Conservation (phyloP, 345 rosid genomes). For the Salix viminalis region DNA sequence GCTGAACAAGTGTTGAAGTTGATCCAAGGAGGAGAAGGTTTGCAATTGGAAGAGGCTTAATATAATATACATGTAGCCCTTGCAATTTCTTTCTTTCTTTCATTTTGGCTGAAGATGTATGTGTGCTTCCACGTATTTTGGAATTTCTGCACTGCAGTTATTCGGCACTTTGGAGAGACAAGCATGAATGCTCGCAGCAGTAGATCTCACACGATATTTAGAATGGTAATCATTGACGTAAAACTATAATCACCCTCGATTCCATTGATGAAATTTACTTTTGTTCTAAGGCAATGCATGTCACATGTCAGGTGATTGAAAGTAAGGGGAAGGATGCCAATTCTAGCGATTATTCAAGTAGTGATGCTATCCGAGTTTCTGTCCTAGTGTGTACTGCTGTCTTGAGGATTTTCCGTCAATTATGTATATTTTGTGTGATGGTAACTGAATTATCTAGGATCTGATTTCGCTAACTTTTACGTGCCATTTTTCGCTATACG, state of each 20-base stretch:
- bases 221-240: slow-evolving; percentile 59
- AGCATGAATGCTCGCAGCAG: slow-evolving; percentile 94
- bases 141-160: slow-evolving; percentile 34
- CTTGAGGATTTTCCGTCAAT: not conserved
- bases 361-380: slow-evolving; percentile 80
- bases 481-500: slow-evolving; percentile 9
- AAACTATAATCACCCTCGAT: not conserved
- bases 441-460: not conserved
- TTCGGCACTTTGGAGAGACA: slow-evolving; percentile 94
- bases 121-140: slow-evolving; percentile 4
- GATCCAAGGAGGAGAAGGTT: slow-evolving; percentile 88
- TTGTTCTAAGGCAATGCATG: slow-evolving; percentile 1
- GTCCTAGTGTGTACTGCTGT: slow-evolving; percentile 55
- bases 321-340: slow-evolving; percentile 59
- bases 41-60: slow-evolving; percentile 2
- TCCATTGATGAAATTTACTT: not conserved
- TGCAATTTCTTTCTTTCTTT: not conserved
- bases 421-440: not conserved
- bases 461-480: slow-evolving; percentile 5
- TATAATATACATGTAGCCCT: not conserved
- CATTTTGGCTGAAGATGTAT: not conserved
- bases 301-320: slow-evolving; percentile 65
- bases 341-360: slow-evolving; percentile 31
- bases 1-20: slow-evolving; percentile 84
- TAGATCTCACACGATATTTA: slow-evolving; percentile 93